Base-by-base conservation (phyloP, 2,329 filamentous ascomycete species). In the Parastagonospora nodorum region DNA sequence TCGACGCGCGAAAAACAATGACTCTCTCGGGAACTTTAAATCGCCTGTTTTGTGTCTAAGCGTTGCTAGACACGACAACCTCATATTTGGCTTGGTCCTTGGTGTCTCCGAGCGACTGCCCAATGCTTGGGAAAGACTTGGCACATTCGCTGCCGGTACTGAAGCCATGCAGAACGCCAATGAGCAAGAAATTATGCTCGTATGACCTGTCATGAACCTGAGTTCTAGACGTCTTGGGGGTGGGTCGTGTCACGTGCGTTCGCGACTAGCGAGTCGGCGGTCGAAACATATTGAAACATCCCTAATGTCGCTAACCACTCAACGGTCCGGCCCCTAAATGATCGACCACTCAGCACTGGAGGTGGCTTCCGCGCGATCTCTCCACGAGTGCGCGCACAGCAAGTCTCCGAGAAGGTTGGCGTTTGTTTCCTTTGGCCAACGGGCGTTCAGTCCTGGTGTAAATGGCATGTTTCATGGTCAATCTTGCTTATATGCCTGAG, bases 31-130 rank as follows among this genome's bases (percentile, higher is more conserved):
- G 27, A 31, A 45, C 1, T 69, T 71, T 42, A 61, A 63, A 43
- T 49, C 58, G 2, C 40, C 50, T 11, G 66, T 71, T 8, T 40
- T 69, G 10, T 71, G 63, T 39, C 46, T 71, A n/a, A 53, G 61
- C 37, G 49, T 70, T 9, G 64, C 58, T 15, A 57, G 59, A 37
- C 66, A 63, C 35, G 62, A 66, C 44, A 55, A 50, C 40, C 55
- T 63, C 50, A 55, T 68, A 12, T 62, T 60, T 16, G 67, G 68
- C 2, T 52, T 71, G 11, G 68, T 72, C 2, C 57, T 72, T 15
- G 68, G 65, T 2, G 32, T 54, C 2, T 64, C 64, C 7, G 29
- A 49, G 29, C 50, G 40, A 8, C 28, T 42, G 29, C 30, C 36
- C 19, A 46, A 38, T 1, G 41, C 50, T 8, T 68, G 55, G 51